Percentiles rank a stretch among this genome's conserved stretches.
Evolutionary conservation across 2,329 filamentous ascomycete species (phyloP).

Genomic region (Fonsecaea pugnacius): DNA sequence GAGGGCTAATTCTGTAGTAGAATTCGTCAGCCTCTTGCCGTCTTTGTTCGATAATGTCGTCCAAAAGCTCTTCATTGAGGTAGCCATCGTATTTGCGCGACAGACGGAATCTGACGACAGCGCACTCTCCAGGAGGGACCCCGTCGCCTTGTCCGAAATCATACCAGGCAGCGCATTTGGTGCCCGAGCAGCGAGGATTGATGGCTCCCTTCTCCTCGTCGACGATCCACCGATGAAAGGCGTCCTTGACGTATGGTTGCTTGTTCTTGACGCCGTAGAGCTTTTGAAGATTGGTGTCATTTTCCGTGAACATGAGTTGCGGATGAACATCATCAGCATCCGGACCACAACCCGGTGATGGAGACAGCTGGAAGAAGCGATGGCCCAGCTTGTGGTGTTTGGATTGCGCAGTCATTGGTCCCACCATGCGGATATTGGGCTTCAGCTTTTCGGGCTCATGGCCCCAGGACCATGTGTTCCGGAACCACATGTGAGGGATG

Average conservation of each 20-base stretch:
- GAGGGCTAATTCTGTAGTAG: slow-evolving; percentile 87
- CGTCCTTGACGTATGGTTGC: slow-evolving; percentile 88
- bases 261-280: slow-evolving; percentile 80
- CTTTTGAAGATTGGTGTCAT: slow-evolving; percentile 82
- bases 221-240: slow-evolving; percentile 87
- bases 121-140: slow-evolving; percentile 86
- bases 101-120: slow-evolving; percentile 89
- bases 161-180: slow-evolving; percentile 91
- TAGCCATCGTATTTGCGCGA: slow-evolving; percentile 76
- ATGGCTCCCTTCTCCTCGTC: slow-evolving; percentile 77
- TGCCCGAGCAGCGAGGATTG: slow-evolving; percentile 79
- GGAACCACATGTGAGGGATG: slow-evolving; percentile 92
- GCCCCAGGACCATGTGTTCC: slow-evolving; percentile 97
- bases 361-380: slow-evolving; percentile 81
- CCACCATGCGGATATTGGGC: slow-evolving; percentile 72
- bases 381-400: slow-evolving; percentile 80
- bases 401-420: slow-evolving; percentile 72
- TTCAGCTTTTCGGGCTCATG: slow-evolving; percentile 75
- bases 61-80: slow-evolving; percentile 89
- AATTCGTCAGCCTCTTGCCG: slow-evolving; percentile 94
- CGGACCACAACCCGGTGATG: slow-evolving; percentile 81
- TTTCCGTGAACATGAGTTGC: slow-evolving; percentile 87
- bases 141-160: slow-evolving; percentile 87
- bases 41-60: slow-evolving; percentile 84
- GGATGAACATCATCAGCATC: slow-evolving; percentile 84